These are phyloP conservation scores for Pseudomassariella vexata DNA, from an alignment of 2,329 filamentous ascomycete genomes.

Conservation along the genomic window DNA sequence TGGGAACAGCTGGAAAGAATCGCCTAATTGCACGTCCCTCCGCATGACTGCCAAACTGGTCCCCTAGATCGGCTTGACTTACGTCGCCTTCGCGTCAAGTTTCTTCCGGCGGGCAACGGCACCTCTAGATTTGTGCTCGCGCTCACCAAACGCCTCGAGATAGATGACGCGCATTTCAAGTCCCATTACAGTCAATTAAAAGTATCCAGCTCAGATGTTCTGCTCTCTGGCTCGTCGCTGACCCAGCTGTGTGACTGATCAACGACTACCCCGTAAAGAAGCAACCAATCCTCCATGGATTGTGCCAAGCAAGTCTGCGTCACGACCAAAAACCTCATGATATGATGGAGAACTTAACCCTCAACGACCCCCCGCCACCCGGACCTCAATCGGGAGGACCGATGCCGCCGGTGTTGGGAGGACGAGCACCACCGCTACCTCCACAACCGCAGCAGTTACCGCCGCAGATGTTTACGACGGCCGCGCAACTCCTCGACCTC, in stretches of 20 bases:
- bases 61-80: no score
- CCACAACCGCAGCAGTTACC: conserved; percentile 61
- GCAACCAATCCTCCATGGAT: conserved; percentile 11
- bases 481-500: conserved; percentile 88
- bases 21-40: no score
- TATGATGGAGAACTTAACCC: conserved; percentile 49
- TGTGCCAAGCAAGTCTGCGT: conserved; percentile 5
- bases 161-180: no score
- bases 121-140: no score
- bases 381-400: conserved; percentile 17
- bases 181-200: no score
- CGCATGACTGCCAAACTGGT: no score
- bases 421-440: conserved; percentile 22
- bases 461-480: conserved; percentile 98
- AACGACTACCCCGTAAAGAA: no score
- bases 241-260: no score
- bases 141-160: no score
- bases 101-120: conserved; percentile 9
- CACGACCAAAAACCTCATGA: conserved; percentile 14
- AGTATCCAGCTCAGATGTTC: no score
- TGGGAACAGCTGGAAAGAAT: no score
- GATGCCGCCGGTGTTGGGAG: conserved; percentile 21
- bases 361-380: conserved; percentile 41
- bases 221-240: no score
- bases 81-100: conserved; percentile 9